These are phyloP conservation scores for Irpex lacteus DNA, from an alignment of 1,284 basidiomycete species.

Conservation along the genomic window DNA sequence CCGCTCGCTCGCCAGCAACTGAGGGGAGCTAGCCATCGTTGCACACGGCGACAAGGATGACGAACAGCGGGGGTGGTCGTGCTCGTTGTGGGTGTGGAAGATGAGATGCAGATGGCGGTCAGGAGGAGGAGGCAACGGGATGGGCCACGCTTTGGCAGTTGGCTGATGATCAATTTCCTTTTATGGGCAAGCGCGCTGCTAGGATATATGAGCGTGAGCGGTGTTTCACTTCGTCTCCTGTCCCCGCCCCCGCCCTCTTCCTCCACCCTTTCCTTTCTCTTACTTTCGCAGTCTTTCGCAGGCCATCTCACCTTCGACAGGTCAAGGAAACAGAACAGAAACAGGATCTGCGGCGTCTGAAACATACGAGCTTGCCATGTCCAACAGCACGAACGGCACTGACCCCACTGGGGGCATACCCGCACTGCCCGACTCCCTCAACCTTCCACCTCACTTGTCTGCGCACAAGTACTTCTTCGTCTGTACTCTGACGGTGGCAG, in stretches of 20 bases:
- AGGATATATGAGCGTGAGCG: not conserved
- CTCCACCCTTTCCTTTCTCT: not conserved
- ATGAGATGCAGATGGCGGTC: not conserved
- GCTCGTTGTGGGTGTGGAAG: not conserved
- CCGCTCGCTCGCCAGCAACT: not conserved
- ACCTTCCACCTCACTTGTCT: constrained; percentile 69
- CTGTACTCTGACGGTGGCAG: constrained; percentile 80
- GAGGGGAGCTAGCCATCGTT: not conserved
- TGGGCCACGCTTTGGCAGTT: not conserved
- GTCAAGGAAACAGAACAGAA: not conserved
- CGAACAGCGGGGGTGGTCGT: not conserved
- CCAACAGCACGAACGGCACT: constrained; percentile 15
- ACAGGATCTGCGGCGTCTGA: not conserved
- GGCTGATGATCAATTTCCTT: constrained; percentile 2
- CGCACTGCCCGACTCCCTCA: constrained; percentile 52
- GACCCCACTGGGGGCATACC: constrained; percentile 1
- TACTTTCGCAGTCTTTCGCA: not conserved
- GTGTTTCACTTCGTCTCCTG: not conserved
- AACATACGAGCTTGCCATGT: constrained; percentile 18
- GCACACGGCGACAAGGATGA: not conserved
- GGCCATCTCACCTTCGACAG: not conserved
- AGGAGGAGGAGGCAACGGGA: not conserved
- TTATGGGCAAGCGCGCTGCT: not conserved
- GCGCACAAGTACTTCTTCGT: constrained; percentile 86
- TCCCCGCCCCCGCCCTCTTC: not conserved